phyloP scores from a whole-genome alignment of 2,329 filamentous ascomycete species.

The Metarhizium brunneum region DNA sequence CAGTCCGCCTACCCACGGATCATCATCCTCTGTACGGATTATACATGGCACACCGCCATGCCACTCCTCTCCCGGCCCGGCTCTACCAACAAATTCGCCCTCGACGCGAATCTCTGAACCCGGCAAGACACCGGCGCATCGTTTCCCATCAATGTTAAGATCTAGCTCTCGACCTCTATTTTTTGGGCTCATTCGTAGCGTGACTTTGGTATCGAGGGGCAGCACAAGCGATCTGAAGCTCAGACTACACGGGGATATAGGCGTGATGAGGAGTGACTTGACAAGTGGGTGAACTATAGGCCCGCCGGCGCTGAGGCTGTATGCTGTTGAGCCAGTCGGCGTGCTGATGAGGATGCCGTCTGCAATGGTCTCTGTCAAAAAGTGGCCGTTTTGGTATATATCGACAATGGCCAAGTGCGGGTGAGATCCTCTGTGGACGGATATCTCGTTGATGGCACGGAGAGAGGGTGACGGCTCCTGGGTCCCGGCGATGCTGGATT shows the following conservation, averaged over 20 bases:
- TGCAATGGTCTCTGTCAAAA: conserved; percentile 86
- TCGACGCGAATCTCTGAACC: conserved; percentile 83
- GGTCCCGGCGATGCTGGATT: conserved; percentile 28
- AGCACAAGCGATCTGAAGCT: conserved; percentile 88
- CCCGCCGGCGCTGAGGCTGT: conserved; percentile 86
- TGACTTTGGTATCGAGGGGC: conserved; percentile 76
- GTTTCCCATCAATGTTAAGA: conserved; percentile 69
- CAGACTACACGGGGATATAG: conserved; percentile 85
- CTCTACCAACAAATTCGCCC: conserved; percentile 63
- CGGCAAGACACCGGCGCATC: conserved; percentile 57
- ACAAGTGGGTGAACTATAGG: conserved; percentile 93
- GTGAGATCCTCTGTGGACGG: conserved; percentile 82
- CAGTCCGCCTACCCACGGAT: conserved; percentile 92
- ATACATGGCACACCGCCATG: conserved; percentile 85
- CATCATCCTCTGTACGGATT: conserved; percentile 67
- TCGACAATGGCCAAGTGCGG: conserved; percentile 89
- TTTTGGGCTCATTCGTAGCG: conserved; percentile 70
- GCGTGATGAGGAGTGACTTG: conserved; percentile 78
- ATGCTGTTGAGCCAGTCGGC: conserved; percentile 90
- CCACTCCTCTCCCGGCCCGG: conserved; percentile 39
- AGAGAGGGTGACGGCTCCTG: conserved; percentile 33
- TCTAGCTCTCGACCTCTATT: conserved; percentile 69
- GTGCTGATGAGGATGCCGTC: conserved; percentile 93
- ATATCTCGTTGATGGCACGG: conserved; percentile 87
- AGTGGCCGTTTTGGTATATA: conserved; percentile 80